phyloP scores from a whole-genome alignment of 2,329 filamentous ascomycete genomes.

The Scedosporium boydii region DNA sequence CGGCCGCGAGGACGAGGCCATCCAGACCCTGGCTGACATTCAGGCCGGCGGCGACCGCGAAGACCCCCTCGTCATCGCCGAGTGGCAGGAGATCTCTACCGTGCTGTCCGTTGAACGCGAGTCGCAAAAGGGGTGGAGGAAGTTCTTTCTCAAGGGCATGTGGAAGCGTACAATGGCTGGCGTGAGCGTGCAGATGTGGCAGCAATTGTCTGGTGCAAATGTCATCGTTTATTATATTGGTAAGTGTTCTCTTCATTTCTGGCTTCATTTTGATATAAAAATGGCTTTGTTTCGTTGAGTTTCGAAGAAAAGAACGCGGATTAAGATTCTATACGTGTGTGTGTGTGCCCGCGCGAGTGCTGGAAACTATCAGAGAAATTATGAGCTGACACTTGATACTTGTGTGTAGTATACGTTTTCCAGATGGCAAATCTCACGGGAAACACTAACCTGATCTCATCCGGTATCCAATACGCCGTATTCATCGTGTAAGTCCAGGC shows the following conservation, averaged over 20 bases:
- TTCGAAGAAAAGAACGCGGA: neutral
- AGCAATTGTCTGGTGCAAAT: slow-evolving; percentile 47
- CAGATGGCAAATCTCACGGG: slow-evolving; percentile 28
- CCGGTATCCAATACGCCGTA: slow-evolving; percentile 45
- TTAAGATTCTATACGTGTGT: no score
- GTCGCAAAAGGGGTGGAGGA: slow-evolving; percentile 26
- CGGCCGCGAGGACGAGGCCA: slow-evolving; percentile 47
- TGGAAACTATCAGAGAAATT: no score
- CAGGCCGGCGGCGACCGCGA: slow-evolving; percentile 45
- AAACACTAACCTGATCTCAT: slow-evolving; percentile 43
- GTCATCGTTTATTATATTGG: slow-evolving; percentile 49
- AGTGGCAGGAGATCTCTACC: slow-evolving; percentile 41
- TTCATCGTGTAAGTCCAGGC: slow-evolving; percentile 10
- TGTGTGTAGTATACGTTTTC: slow-evolving; percentile 21
- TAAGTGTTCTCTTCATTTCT: neutral
- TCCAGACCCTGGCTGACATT: slow-evolving; percentile 43
- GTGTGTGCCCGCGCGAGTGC: no score
- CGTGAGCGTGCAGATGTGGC: slow-evolving; percentile 45
- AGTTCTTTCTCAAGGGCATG: slow-evolving; percentile 36
- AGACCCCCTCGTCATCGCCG: slow-evolving; percentile 45
- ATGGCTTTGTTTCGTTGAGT: neutral
- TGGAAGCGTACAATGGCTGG: slow-evolving; percentile 42
- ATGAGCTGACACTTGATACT: no score
- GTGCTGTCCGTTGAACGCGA: slow-evolving; percentile 20
- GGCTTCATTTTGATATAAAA: neutral